Base-by-base conservation (phyloP, 2,329 filamentous ascomycete genomes). In the Neonectria magnoliae region DNA sequence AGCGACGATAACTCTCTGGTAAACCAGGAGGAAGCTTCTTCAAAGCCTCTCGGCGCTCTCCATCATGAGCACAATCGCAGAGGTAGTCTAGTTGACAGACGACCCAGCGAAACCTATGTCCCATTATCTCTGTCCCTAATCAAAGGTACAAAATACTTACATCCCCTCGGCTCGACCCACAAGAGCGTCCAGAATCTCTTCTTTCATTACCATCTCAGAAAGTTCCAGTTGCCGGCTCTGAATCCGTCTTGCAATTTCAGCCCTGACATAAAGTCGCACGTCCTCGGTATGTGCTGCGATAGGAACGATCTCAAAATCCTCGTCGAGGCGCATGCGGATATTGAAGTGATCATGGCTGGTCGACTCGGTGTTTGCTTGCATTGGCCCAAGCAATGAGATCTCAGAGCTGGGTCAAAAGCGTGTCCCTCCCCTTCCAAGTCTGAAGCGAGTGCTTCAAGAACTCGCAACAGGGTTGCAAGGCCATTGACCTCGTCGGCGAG, bases 21-120 rank as follows among this genome's bases (percentile, higher is more conserved):
- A 70, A 18, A 0, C 44, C 45, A 14, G 66, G 53, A 0, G 68
- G 70, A 0, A 72, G 56, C 22, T 63, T 57, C 0, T 25, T 64
- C 0, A 70, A 47, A 0, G 69, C 69, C 7, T 70, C 57, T 0
- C 50, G 60, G 0, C 70, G 64, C 1, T 60, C 70, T 4, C 31
- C 25, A 2, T 72, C 68, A 0, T 47, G 52, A 0, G 51, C 50
- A 25, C 55, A 59, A 6, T 69, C 47, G 1, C 69, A 65, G 6
- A 72, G 60, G 9, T 72, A 62, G 52, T 72, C 68, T 0, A 72
- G 4, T 11, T 72, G 70, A 2, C 70, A 72, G 2, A 57, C 60
- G 13, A 70, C 69, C 69, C 70, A 72, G 4, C 68, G 65, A 9
- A 72, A 72, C 69, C 69, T 72, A 0, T 5, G 10, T 33, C 10